Base-by-base conservation (phyloP, 2,329 filamentous ascomycete species). In the Aaosphaeria pasadenensis region DNA sequence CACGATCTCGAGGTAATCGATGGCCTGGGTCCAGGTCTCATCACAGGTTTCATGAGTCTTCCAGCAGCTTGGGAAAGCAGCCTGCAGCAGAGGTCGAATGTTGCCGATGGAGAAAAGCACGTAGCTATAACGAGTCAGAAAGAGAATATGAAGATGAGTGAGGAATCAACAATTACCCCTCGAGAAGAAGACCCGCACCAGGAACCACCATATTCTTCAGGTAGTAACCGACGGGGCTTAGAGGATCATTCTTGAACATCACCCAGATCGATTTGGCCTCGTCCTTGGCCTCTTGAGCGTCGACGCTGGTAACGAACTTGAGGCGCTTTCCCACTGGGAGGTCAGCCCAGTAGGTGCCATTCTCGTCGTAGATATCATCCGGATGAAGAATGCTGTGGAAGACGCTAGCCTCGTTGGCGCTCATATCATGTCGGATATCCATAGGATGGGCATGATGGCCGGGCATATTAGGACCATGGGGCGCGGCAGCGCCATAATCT, bases 41-140 rank as follows among this genome's bases (percentile, higher is more conserved):
- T 83, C 82, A 76, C 92, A 97, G 30, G 82, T 84, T 3, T 77
- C 70, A 51, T 80, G 71, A 0, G 65, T 67, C 28, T 77, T 77
- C 92, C 92, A 97, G 77, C 92, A 97, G 4, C 74, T 59, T 1
- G 84, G 82, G 80, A 92, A 97, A 5, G 84, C 83, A 32, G 82
- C 79, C 52, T 83, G 72, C 66, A 96, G 92, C 7, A 97, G 79
- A 4, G 91, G 88, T 64, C 88, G 84, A 55, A 97, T 77, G 71
- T 96, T 96, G 49, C 92, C 92, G 59, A 97, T 96, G 54, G 91
- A 96, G 79, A 97, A 97, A 17, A 97, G 82, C 39, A 96, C 91
- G 66, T 96, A 97, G 60, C 90, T 84, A 45, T 3, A 24, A 24
- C 4, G 7, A 17, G 7, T 13, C 33, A 36, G 33, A 9, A n/a